Evolutionary conservation across 1,284 basidiomycete genomes (phyloP).

Genomic region (Hortiboletus rubellus): DNA sequence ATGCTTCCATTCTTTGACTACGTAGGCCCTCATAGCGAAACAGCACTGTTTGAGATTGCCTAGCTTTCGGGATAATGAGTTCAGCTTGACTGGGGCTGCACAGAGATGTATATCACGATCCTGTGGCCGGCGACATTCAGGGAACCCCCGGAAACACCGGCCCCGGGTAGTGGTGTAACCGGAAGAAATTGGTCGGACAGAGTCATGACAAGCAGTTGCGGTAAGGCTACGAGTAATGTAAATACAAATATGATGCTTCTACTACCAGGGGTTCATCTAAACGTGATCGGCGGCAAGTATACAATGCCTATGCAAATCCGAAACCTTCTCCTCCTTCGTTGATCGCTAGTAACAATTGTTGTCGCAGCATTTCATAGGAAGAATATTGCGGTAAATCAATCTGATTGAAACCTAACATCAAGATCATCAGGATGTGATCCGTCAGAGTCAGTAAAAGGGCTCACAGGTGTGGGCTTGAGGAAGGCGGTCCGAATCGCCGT

Average conservation of each 20-base stretch:
- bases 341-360: slow-evolving; percentile 85
- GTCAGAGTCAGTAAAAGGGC: slow-evolving; percentile 24
- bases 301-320: slow-evolving; percentile 63
- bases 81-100: neutral
- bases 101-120: neutral
- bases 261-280: slow-evolving; percentile 22
- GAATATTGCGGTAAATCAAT: slow-evolving; percentile 91
- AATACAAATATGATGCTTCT: slow-evolving; percentile 39
- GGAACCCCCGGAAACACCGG: neutral
- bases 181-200: neutral
- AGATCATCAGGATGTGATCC: slow-evolving; percentile 10
- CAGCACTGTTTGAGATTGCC: neutral
- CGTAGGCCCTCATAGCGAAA: slow-evolving; percentile 73
- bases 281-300: slow-evolving; percentile 2
- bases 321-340: slow-evolving; percentile 93
- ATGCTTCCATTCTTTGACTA: slow-evolving; percentile 71
- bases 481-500: slow-evolving; percentile 81
- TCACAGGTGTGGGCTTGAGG: slow-evolving; percentile 91
- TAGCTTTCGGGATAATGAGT: neutral
- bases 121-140: neutral
- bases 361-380: slow-evolving; percentile 91
- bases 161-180: neutral
- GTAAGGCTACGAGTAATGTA: slow-evolving; percentile 29
- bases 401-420: slow-evolving; percentile 68
- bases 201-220: neutral